Base-by-base conservation (phyloP, 352 stramenopile genomes). In the Phytophthora palmivora region DNA sequence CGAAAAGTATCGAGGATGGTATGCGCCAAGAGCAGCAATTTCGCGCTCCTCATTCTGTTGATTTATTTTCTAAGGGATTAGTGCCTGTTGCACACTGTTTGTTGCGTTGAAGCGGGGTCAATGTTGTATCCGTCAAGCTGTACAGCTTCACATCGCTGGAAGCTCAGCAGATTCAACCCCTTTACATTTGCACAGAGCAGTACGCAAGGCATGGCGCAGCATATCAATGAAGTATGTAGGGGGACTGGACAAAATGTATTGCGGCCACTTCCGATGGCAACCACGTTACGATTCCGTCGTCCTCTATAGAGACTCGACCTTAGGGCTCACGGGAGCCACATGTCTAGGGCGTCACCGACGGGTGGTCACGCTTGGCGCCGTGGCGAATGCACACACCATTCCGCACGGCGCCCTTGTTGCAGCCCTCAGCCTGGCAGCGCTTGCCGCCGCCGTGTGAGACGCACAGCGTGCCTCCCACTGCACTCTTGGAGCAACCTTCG, bases 301-400 rank as follows among this genome's bases (percentile, higher is more conserved):
- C 36, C 64, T 67, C 24, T 44, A 58, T 52, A n/a, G 47, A 72
- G 58, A 46, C 32, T 68, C 46, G 51, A 47, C 24, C 51, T 64
- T 41, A 3, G 16, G 28, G 58, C 44, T 57, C 34, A 30, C 52
- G 18, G 33, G 19, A 59, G 39, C 36, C 43, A 22, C 24, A 58
- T 61, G n/a, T 66, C 47, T 60, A 76, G 21, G 62, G 67, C 30
- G 57, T 58, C 42, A 51, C 33, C 56, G 49, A 72, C 32, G 43
- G 16, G 30, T 68, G 58, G 45, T 91, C 79, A 46, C 82, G 82
- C 74, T 91, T 91, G 44, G 82, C 82, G 34, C 84, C 84, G 43
- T 95, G 84, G 54, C 85, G 85, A 67, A 96, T 95, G 76, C 87
- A 95, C n/a, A 93, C 79, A 16, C 87, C 87, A 55, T 92, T 89